Evolutionary conservation across 2,329 filamentous ascomycete genomes (phyloP).

Genomic region (Colletotrichum orchidophilum): DNA sequence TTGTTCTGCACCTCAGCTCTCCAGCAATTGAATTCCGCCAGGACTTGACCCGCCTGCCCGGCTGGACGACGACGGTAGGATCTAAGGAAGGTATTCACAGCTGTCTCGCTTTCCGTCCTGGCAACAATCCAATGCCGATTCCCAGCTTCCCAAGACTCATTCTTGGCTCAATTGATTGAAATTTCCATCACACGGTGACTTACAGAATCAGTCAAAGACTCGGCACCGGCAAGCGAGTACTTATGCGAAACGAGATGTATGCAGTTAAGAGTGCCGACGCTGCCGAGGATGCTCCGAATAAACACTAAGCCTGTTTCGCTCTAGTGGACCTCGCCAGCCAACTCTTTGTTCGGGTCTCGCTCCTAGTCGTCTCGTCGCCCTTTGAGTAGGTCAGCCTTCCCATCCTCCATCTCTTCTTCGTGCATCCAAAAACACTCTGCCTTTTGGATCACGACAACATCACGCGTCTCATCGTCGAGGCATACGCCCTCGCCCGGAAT

Average conservation of each 20-base stretch:
- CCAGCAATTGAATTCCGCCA: background rate
- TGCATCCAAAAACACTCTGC: constrained; percentile 25
- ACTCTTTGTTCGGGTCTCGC: constrained; percentile 26
- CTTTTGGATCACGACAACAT: constrained; percentile 29
- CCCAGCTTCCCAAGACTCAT: background rate
- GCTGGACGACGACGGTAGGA: background rate
- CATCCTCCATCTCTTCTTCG: constrained; percentile 17
- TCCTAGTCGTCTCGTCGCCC: constrained; percentile 26
- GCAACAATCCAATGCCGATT: too few species aligned
- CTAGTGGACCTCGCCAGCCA: constrained; percentile 13
- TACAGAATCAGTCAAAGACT: background rate
- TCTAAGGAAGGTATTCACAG: background rate
- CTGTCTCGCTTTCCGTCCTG: background rate
- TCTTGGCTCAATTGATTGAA: background rate
- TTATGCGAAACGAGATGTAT: background rate
- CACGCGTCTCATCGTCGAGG: constrained; percentile 29
- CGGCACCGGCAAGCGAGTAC: background rate
- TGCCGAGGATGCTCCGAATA: constrained; percentile 4
- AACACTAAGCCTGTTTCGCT: background rate
- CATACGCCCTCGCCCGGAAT: constrained; percentile 31
- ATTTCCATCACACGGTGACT: too few species aligned
- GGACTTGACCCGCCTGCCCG: constrained; percentile 9
- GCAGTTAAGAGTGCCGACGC: background rate
- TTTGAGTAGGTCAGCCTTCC: constrained; percentile 13
- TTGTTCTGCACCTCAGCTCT: constrained; percentile 25